phyloP scores from a whole-genome alignment of 768 basidiomycete species.

The Lactifluus hygrophoroides region DNA sequence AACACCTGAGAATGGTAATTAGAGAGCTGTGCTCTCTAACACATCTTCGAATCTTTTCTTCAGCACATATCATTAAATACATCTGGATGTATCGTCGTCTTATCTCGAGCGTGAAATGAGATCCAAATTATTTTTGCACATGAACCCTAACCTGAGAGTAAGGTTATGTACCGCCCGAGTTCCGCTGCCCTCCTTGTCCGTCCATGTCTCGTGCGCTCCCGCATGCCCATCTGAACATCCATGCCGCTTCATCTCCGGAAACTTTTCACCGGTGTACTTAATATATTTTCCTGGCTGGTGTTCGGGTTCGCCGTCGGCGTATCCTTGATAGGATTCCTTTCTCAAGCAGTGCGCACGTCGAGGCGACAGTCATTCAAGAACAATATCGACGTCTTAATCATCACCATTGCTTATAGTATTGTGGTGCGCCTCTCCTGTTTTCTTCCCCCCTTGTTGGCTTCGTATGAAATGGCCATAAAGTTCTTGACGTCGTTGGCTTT shows the following conservation, averaged over 20 bases:
- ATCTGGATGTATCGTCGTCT: conserved; percentile 12
- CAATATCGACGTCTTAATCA: conserved; percentile 61
- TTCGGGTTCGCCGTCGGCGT: conserved; percentile 40
- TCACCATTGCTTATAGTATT: conserved; percentile 61
- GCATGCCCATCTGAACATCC: background rate
- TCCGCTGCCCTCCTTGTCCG: background rate
- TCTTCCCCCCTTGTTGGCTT: background rate
- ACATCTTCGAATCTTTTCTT: background rate
- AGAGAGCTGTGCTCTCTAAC: background rate
- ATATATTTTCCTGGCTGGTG: conserved; percentile 32
- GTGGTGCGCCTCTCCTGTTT: conserved; percentile 39
- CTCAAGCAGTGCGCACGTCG: conserved; percentile 64
- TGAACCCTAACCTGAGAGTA: conserved; percentile 6
- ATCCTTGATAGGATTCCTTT: conserved; percentile 56
- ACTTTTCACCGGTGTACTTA: conserved; percentile 8
- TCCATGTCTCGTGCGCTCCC: background rate
- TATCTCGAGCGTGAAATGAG: background rate
- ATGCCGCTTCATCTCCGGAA: conserved; percentile 11
- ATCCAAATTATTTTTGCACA: background rate
- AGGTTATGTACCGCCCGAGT: no score
- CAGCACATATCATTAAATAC: conserved; percentile 7
- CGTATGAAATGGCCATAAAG: conserved; percentile 24
- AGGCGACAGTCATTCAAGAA: conserved; percentile 43
- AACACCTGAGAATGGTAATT: background rate
- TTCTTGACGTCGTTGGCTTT: conserved; percentile 48